Evolutionary conservation across 129 eudicot species (phyloP).

Genomic region (Sambucus nigra): DNA sequence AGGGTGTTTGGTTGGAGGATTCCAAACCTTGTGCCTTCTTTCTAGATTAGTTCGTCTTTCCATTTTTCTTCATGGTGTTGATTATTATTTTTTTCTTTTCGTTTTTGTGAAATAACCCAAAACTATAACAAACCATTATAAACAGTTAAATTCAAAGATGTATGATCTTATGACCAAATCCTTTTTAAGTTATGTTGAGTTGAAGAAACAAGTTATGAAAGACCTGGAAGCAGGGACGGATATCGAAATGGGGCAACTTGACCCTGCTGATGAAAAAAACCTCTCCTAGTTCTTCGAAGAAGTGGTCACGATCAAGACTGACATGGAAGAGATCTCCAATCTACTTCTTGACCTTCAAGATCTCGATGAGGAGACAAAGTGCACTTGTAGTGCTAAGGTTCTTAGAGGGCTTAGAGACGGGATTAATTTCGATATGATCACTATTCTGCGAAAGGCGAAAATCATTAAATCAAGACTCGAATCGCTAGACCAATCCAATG

Average conservation of each 20-base stretch:
- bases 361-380: constrained; percentile 25
- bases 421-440: constrained; percentile 28
- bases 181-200: constrained; percentile 31
- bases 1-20: no score
- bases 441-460: constrained; percentile 33
- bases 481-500: constrained; percentile 26
- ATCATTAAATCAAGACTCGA: constrained; percentile 30
- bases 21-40: no score
- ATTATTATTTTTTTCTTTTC: no score
- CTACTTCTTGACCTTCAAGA: constrained; percentile 23
- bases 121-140: no score
- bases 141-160: no score
- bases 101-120: no score
- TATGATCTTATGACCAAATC: constrained; percentile 42
- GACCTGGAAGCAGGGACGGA: constrained; percentile 29
- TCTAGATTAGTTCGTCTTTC: no score
- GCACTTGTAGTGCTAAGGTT: constrained; percentile 19
- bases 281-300: constrained; percentile 33
- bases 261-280: constrained; percentile 22
- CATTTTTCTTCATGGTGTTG: no score
- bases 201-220: constrained; percentile 38
- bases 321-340: constrained; percentile 30
- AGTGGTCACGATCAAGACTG: constrained; percentile 19
- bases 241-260: constrained; percentile 29
- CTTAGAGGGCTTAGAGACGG: constrained; percentile 34